Evolutionary conservation across 2,329 filamentous ascomycete species (phyloP).

Genomic region (Cryphonectria naterciae): DNA sequence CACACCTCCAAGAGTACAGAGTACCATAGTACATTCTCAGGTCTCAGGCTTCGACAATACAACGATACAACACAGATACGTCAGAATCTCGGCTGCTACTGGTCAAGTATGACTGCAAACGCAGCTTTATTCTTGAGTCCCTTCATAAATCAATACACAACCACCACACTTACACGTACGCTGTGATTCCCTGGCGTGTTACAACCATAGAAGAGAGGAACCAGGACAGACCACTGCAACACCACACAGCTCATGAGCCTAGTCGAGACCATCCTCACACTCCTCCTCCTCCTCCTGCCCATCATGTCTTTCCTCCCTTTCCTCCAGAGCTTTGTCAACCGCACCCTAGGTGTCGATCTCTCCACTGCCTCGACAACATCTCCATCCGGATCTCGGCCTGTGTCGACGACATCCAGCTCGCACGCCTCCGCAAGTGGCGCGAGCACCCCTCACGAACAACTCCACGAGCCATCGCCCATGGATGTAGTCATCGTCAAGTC

Average conservation of each 20-base stretch:
- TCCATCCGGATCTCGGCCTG: not conserved
- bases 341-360: not conserved
- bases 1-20: not conserved
- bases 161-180: not conserved
- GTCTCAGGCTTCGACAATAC: not conserved
- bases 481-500: constrained; percentile 56
- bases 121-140: no score
- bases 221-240: not conserved
- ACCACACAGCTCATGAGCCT: constrained; percentile 5
- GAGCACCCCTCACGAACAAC: not conserved
- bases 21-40: not conserved
- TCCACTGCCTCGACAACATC: not conserved
- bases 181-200: not conserved
- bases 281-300: constrained; percentile 10
- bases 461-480: constrained; percentile 43
- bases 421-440: not conserved
- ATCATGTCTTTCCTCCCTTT: constrained; percentile 23
- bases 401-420: not conserved
- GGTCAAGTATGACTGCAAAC: no score
- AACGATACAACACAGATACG: not conserved
- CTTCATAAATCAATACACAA: not conserved
- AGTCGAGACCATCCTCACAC: constrained; percentile 8
- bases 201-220: not conserved
- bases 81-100: no score
- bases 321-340: constrained; percentile 9